Evolutionary conservation across 441 rosid genomes (phyloP).

Genomic region (Pelargonium citronellum): DNA sequence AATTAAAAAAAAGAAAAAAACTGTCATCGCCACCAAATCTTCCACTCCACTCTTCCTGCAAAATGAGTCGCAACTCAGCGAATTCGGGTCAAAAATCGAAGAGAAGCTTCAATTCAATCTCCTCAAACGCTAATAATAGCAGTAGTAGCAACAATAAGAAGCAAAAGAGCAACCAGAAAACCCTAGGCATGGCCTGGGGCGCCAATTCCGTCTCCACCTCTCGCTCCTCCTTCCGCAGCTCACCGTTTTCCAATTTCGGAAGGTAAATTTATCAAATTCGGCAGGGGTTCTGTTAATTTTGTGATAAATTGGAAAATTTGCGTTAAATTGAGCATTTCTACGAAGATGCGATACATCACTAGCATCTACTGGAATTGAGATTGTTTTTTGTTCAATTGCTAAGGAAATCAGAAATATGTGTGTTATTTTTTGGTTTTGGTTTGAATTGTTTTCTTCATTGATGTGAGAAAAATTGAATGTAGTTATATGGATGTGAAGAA

Average conservation of each 20-base stretch:
- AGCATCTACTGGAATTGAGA: conserved; percentile 1
- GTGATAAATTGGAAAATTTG: not conserved
- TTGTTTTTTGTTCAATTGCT: not conserved
- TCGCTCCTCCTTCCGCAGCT: conserved; percentile 59
- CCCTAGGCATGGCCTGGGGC: conserved; percentile 94
- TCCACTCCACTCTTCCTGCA: conserved; percentile 14
- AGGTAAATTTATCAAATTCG: conserved; percentile 37
- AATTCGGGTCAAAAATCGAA: conserved; percentile 44
- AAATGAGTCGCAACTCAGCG: conserved; percentile 44
- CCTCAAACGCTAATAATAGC: conserved; percentile 31
- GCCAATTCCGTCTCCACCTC: conserved; percentile 64
- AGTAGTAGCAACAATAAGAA: conserved; percentile 30
- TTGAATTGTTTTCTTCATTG: conserved; percentile 1
- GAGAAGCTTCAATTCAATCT: conserved; percentile 47
- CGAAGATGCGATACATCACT: not conserved
- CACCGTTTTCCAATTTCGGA: conserved; percentile 79
- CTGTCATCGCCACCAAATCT: conserved; percentile 1
- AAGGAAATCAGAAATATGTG: not conserved
- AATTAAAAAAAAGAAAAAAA: too few species aligned
- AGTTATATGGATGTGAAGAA: conserved; percentile 87
- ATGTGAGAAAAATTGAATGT: conserved; percentile 20
- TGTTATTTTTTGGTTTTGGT: not conserved
- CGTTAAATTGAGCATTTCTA: not conserved
- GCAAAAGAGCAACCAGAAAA: conserved; percentile 58
- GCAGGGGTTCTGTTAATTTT: not conserved